Conservation (phyloP, 2,329 filamentous ascomycete genomes). For the Coleophoma cylindrospora region DNA sequence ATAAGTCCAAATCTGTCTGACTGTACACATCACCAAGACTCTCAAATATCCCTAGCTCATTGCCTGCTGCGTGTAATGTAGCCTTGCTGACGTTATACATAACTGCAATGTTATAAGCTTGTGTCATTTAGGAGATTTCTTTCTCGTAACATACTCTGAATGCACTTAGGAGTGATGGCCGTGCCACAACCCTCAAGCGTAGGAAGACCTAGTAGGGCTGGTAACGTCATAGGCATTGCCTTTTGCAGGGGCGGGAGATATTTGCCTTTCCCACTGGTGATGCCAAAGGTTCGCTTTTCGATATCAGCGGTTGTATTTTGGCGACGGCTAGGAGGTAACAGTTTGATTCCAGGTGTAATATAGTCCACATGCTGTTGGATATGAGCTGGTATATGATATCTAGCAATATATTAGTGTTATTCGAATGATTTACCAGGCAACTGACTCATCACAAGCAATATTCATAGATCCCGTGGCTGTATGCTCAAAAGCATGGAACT, state of each 20-base stretch:
- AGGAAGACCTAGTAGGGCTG: slow-evolving; percentile 5
- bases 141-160: slow-evolving; percentile 31
- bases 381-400: slow-evolving; percentile 20
- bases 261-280: slow-evolving; percentile 6
- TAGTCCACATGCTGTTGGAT: slow-evolving; percentile 23
- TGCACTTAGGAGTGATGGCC: slow-evolving; percentile 34
- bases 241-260: slow-evolving; percentile 3
- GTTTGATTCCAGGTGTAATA: slow-evolving; percentile 22
- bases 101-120: slow-evolving; percentile 29
- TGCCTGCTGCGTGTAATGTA: slow-evolving; percentile 6
- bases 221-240: slow-evolving; percentile 3
- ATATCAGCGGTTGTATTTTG: slow-evolving; percentile 7
- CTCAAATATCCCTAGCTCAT: slow-evolving; percentile 44
- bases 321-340: slow-evolving; percentile 35
- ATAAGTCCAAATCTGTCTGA: slow-evolving; percentile 39
- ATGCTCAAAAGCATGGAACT: slow-evolving; percentile 35
- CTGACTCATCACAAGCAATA: slow-evolving; percentile 18
- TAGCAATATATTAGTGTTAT: not conserved
- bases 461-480: slow-evolving; percentile 42
- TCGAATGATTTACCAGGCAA: not conserved
- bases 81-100: slow-evolving; percentile 26
- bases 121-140: slow-evolving; percentile 28
- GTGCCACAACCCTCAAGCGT: slow-evolving; percentile 19
- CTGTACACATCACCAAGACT: slow-evolving; percentile 47
- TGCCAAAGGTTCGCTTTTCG: slow-evolving; percentile 13